A percentile compares a stretch with the other conserved stretches of the same genome.
These are phyloP conservation scores for Claviceps sorghi DNA, from an alignment of 2,329 filamentous ascomycete genomes.

Conservation along the genomic window DNA sequence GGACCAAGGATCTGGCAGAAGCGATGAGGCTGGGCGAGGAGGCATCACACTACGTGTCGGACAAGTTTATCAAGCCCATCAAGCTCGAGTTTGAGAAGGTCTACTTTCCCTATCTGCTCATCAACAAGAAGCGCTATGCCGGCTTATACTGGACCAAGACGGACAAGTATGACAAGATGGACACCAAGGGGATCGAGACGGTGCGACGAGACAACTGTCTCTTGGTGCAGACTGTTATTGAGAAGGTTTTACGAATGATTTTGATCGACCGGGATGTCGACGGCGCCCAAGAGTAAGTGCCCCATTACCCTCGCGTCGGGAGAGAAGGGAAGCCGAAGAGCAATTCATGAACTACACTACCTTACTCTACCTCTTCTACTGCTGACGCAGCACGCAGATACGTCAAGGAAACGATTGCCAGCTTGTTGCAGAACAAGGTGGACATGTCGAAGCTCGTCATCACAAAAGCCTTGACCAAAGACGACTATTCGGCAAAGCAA, in stretches of 20 bases:
- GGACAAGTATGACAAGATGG: constrained; percentile 97
- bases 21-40: constrained; percentile 95
- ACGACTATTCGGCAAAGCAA: constrained; percentile 65
- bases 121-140: constrained; percentile 99
- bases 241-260: constrained; percentile 90
- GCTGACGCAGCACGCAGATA: constrained; percentile 43
- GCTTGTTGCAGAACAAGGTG: constrained; percentile 90
- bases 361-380: too few species aligned
- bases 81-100: constrained; percentile 99
- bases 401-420: constrained; percentile 90
- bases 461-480: constrained; percentile 88
- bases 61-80: constrained; percentile 90
- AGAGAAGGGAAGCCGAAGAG: not conserved
- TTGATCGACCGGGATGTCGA: constrained; percentile 83
- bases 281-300: constrained; percentile 75
- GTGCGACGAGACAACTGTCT: constrained; percentile 94
- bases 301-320: not conserved
- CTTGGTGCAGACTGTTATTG: constrained; percentile 90
- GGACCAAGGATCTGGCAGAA: constrained; percentile 69
- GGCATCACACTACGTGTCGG: constrained; percentile 74
- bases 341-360: too few species aligned
- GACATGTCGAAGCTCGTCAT: constrained; percentile 99
- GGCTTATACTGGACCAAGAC: constrained; percentile 95
- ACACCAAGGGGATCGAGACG: constrained; percentile 97
- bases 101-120: constrained; percentile 92